These are phyloP conservation scores for Colletotrichum karsti DNA, from an alignment of 2,329 filamentous ascomycete species.

Conservation along the genomic window DNA sequence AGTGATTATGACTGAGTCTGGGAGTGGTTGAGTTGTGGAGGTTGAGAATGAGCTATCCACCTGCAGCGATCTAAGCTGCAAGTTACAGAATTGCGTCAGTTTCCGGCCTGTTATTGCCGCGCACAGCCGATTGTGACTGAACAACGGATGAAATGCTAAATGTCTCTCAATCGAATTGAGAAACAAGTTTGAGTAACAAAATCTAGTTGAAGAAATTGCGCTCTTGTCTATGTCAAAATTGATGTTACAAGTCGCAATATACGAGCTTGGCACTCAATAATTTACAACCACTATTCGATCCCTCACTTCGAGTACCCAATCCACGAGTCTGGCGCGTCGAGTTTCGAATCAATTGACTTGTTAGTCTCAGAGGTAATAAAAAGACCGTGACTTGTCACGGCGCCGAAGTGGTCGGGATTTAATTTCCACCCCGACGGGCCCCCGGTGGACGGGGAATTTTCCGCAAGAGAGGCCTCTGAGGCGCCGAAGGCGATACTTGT, in stretches of 20 bases:
- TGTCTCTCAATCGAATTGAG: not conserved
- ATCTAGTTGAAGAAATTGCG: not conserved
- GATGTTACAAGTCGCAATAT: not conserved
- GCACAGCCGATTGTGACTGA: not conserved
- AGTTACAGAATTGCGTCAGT: constrained; percentile 27
- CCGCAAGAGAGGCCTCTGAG: constrained; percentile 29
- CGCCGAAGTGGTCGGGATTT: constrained; percentile 63
- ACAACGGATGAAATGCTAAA: not conserved
- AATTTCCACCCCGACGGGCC: constrained; percentile 35
- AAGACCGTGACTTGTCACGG: constrained; percentile 67
- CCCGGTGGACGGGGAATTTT: not conserved
- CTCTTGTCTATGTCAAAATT: not conserved
- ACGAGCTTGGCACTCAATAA: not conserved
- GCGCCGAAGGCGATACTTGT: constrained; percentile 43
- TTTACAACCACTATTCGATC: not conserved
- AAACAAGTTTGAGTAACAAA: too few relatives aligned
- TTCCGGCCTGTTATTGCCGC: constrained; percentile 4
- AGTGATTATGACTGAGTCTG: not conserved
- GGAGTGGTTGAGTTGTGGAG: not conserved
- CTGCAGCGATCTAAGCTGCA: not conserved
- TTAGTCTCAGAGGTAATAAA: constrained; percentile 47
- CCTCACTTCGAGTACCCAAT: not conserved
- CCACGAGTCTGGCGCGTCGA: constrained; percentile 57
- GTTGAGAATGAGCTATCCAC: not conserved
- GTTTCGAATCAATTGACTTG: constrained; percentile 43